Evolutionary conservation across 192 early-diverging fungal species (phyloP).

Genomic region (Backusella sp.): DNA sequence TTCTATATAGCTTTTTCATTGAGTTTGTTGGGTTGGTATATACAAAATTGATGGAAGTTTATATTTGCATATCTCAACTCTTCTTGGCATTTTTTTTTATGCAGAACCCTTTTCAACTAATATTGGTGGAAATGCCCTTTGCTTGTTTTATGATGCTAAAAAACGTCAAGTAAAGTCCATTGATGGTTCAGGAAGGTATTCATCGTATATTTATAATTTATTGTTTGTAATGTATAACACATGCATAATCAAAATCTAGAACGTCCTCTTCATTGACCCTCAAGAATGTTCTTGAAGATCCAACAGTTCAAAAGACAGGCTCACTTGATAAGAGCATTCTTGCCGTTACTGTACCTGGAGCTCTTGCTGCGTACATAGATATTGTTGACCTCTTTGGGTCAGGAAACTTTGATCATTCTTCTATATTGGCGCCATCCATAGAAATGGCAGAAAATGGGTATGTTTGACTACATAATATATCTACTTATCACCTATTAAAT

Average conservation of each 20-base stretch:
- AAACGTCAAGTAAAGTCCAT: slow-evolving; percentile 48
- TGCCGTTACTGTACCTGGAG: slow-evolving; percentile 69
- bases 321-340: slow-evolving; percentile 44
- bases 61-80: neutral
- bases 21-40: neutral
- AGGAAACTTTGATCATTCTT: slow-evolving; percentile 47
- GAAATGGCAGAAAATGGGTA: slow-evolving; percentile 70
- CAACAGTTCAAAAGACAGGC: slow-evolving; percentile 22
- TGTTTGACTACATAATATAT: neutral
- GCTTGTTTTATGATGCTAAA: slow-evolving; percentile 70
- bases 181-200: slow-evolving; percentile 60
- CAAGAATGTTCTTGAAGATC: slow-evolving; percentile 33
- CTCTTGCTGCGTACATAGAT: slow-evolving; percentile 74
- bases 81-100: neutral
- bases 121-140: slow-evolving; percentile 79
- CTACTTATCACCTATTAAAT: neutral
- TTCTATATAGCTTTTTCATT: neutral
- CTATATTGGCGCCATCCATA: slow-evolving; percentile 68
- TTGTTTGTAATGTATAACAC: neutral
- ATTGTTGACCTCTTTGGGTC: slow-evolving; percentile 63
- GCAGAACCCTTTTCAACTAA: slow-evolving; percentile 69
- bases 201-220: neutral
- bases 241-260: slow-evolving; percentile 16
- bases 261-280: slow-evolving; percentile 57
- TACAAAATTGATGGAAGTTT: neutral